A percentile compares a stretch with the other conserved stretches of the same genome.
phyloP scores from a whole-genome alignment of 768 basidiomycete species.

The Lactifluus subvellereus region DNA sequence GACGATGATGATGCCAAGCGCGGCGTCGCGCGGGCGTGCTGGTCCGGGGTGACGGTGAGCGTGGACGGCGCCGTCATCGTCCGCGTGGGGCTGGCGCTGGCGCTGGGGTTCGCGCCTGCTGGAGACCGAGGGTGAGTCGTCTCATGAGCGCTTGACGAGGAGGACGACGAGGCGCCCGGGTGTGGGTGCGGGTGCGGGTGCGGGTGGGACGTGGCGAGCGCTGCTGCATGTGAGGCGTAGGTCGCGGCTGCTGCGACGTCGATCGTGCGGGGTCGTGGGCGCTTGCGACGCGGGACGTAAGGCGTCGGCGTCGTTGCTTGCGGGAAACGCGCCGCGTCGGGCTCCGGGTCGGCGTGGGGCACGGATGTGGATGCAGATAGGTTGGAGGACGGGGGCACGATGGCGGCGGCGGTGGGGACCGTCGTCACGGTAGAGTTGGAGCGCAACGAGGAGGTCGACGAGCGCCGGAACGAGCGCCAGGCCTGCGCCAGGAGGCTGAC shows the following conservation, averaged over 20 bases:
- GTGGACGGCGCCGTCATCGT: neutral
- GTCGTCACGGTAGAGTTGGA: neutral
- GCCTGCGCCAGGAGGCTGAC: conserved; percentile 24
- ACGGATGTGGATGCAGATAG: neutral
- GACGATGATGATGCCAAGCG: neutral
- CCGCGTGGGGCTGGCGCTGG: neutral
- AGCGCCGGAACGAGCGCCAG: conserved; percentile 22
- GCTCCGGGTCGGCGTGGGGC: neutral
- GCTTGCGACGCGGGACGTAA: conserved; percentile 15
- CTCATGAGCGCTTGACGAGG: neutral
- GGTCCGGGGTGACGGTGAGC: neutral
- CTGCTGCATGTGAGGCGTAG: neutral
- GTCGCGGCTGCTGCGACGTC: neutral
- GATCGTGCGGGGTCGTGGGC: conserved; percentile 19
- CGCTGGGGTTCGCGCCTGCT: neutral
- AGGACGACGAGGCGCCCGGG: neutral
- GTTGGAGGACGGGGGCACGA: neutral
- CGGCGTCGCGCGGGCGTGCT: neutral
- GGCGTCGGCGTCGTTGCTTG: neutral
- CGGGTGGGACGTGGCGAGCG: neutral
- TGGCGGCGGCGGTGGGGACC: neutral
- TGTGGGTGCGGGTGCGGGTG: neutral
- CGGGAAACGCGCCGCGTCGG: neutral
- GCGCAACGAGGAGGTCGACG: conserved; percentile 15
- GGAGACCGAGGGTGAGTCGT: neutral